Evolutionary conservation across 2,329 filamentous ascomycete species (phyloP).

Genomic region (Fusarium temperatum): DNA sequence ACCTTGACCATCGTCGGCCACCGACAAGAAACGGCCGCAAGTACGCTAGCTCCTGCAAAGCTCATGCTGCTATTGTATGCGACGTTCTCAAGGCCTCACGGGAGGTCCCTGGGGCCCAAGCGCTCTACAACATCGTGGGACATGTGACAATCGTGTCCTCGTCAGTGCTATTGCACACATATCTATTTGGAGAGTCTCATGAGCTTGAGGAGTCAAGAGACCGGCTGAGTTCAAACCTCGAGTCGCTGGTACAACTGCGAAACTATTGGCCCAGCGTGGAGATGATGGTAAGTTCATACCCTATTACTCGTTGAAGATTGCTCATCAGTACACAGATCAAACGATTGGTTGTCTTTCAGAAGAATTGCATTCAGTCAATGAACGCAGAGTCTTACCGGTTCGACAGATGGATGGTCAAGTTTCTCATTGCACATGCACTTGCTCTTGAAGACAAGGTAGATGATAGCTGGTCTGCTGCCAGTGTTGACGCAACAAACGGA

Average conservation of each 20-base stretch:
- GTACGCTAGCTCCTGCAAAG: conserved; percentile 46
- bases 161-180: conserved; percentile 47
- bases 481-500: not conserved
- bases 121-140: conserved; percentile 47
- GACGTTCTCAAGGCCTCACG: conserved; percentile 43
- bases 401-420: conserved; percentile 61
- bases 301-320: fast-evolving
- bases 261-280: conserved; percentile 49
- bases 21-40: conserved; percentile 40
- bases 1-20: conserved; percentile 45
- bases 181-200: conserved; percentile 45
- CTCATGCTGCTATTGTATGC: conserved; percentile 43
- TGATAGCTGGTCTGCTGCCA: conserved; percentile 17
- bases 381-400: conserved; percentile 47
- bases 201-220: conserved; percentile 40
- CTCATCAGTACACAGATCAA: conserved; percentile 40
- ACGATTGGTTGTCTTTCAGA: conserved; percentile 46
- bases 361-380: conserved; percentile 42
- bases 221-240: conserved; percentile 46
- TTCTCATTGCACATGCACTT: conserved; percentile 47
- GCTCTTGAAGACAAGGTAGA: conserved; percentile 46
- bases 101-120: conserved; percentile 37
- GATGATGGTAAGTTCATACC: conserved; percentile 38
- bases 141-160: conserved; percentile 50
- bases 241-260: conserved; percentile 44